Evolutionary conservation across 805 yeast species (phyloP), one percentile per base, ranked within the genome.

Genomic region (Candida palmyrensis): DNA sequence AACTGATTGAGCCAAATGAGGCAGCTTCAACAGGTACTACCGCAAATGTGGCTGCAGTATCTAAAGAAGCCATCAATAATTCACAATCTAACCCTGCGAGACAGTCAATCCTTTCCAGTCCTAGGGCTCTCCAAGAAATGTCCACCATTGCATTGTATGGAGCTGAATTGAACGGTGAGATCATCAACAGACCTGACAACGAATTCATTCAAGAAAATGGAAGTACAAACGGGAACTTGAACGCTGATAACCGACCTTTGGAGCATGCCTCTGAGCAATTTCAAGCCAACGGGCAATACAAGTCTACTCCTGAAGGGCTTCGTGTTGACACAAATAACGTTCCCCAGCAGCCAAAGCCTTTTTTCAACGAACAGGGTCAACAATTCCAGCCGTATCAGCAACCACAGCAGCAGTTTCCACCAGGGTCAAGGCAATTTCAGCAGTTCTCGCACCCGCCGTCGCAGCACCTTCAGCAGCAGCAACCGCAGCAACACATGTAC

Each of bases 61-160:
- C n/a, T 6, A 24, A 11, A 23, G 26, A 23, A 5, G 8, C 26
- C 19, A 33, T 21, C 19, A 20, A 13, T 22, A 19, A 13, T 31
- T 18, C 25, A 23, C 25, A 16, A 20, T 21, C 23, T 21, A n/a
- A 37, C 26, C 21, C 36, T 25, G 9, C 23, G 23, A 24, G 44
- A 40, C 27, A 42, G 48, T 9, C 51, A 45, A 18, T 33, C 11
- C 33, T 18, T 14, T 40, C 34, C 3, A 31, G 34, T 16, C 34
- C 34, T 5, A n/a, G 51, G 19, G 59, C 53, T 25, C 47, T 63
- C 31, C 51, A 55, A n/a, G 68, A 62, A 37, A 51, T 59, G 19
- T 45, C 64, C 3, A 59, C 59, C 36, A 57, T 63, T 28, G 68
- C 66, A 1, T 38, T 53, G 20, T 63, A 59, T 38, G 68, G 66